A percentile compares a stretch with the other conserved stretches of the same genome.
Evolutionary conservation across 2,329 filamentous ascomycete species (phyloP).

Genomic region (Aspergillus nomiae): DNA sequence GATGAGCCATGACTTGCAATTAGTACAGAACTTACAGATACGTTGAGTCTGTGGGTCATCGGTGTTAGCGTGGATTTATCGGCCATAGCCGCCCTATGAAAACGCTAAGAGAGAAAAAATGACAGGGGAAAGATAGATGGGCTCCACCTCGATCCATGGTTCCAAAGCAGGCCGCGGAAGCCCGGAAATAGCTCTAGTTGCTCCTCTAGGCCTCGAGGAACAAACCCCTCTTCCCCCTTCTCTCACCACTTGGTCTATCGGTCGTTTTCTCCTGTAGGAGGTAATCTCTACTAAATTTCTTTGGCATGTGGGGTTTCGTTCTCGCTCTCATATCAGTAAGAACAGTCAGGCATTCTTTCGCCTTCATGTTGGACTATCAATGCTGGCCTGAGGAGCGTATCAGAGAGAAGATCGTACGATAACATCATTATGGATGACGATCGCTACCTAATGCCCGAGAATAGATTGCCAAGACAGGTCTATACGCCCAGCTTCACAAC

Average conservation of each 20-base stretch:
- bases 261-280: not conserved
- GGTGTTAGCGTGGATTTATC: not conserved
- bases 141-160: not conserved
- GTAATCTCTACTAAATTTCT: not conserved
- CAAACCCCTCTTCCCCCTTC: not conserved
- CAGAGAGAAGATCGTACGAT: not conserved
- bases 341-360: not conserved
- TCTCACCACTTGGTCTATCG: not conserved
- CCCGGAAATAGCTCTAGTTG: not conserved
- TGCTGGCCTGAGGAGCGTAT: not conserved
- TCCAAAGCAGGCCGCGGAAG: not conserved
- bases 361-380: too few relatives aligned
- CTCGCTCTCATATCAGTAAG: not conserved
- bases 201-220: too few relatives aligned
- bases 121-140: not conserved
- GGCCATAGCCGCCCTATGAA: not conserved
- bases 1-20: too few relatives aligned
- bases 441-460: not conserved
- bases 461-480: not conserved
- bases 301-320: not conserved
- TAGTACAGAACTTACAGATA: too few relatives aligned
- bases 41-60: not conserved
- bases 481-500: not conserved
- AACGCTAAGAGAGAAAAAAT: not conserved
- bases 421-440: not conserved